Evolutionary conservation across 441 rosid species (phyloP), one percentile per base, ranked within the genome.

Genomic region (Populus hybrid): DNA sequence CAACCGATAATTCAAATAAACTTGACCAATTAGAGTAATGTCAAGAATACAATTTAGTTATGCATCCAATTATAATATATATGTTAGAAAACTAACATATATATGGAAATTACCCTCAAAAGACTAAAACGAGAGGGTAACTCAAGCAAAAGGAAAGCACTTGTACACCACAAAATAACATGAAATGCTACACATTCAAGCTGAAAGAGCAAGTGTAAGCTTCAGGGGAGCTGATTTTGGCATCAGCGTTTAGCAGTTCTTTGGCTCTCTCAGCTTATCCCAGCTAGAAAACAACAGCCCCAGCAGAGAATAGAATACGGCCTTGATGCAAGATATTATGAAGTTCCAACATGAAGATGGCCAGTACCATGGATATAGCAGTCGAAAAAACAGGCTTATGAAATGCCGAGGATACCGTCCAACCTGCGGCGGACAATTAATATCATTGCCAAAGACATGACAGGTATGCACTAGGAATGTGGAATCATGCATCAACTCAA

Each of bases 291-390:
- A 88, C 73, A 96, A 63, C 75, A 90, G 79, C 83, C 86, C 83
- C 78, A 89, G 67, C 6, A 91, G 14, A 14, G 97, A 88, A 80
- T 78, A 86, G 32, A 92, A 82, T 16, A 93, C 81, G 0, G 93
- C 91, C 80, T 80, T 89, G 38, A 96, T 79, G 84, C 98, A 93
- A 32, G 98, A 87, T 66, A 91, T 59, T 70, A 91, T 64, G 73
- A 96, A 92, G 89, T 94, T 93, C 98, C 98, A 94, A 81, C 99
- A 96, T 0, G 99, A 96, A 10, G 98, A 96, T 0, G 98, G 98
- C 99, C 99, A 96, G 81, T 88, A 96, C 99, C 99, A 94, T 35
- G 99, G 99, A 83, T 96, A 96, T 32, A 96, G 80, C 80, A 96
- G 86, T 98, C 57, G 86, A 77, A 96, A 96, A 81, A 94, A 94